Evolutionary conservation across 805 yeast species (phyloP).

Genomic region (Suhomyces canberraensis): DNA sequence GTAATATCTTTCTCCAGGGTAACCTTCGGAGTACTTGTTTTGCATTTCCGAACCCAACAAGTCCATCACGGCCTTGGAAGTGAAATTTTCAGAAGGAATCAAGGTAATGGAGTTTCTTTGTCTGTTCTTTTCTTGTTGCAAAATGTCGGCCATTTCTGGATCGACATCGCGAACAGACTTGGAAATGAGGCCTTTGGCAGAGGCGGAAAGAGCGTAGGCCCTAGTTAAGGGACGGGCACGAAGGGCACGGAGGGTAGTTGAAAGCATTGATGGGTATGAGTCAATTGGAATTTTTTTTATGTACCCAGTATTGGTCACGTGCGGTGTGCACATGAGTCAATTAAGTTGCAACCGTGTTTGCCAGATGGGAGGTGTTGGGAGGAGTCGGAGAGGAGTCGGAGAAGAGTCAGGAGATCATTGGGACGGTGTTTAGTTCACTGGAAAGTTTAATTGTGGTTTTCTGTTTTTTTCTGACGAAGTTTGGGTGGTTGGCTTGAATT

Average conservation of each 20-base stretch:
- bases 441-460: too few species aligned
- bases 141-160: slow-evolving; percentile 73
- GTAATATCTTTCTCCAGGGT: slow-evolving; percentile 98
- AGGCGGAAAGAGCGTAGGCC: slow-evolving; percentile 61
- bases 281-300: too few species aligned
- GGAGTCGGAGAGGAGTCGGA: too few species aligned
- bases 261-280: slow-evolving; percentile 19
- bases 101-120: slow-evolving; percentile 91
- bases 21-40: slow-evolving; percentile 98
- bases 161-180: slow-evolving; percentile 63
- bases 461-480: too few species aligned
- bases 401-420: too few species aligned
- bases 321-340: too few species aligned
- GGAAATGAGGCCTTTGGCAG: slow-evolving; percentile 65
- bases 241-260: slow-evolving; percentile 23
- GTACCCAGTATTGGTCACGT: not conserved
- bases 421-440: too few species aligned
- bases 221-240: slow-evolving; percentile 20
- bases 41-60: slow-evolving; percentile 97
- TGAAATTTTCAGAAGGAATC: slow-evolving; percentile 96
- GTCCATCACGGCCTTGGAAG: slow-evolving; percentile 93
- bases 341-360: too few species aligned
- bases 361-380: not conserved
- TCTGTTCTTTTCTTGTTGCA: slow-evolving; percentile 79
- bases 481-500: too few species aligned